Base-by-base conservation (phyloP, 257 asterid species). In the Solanum arcanum region DNA sequence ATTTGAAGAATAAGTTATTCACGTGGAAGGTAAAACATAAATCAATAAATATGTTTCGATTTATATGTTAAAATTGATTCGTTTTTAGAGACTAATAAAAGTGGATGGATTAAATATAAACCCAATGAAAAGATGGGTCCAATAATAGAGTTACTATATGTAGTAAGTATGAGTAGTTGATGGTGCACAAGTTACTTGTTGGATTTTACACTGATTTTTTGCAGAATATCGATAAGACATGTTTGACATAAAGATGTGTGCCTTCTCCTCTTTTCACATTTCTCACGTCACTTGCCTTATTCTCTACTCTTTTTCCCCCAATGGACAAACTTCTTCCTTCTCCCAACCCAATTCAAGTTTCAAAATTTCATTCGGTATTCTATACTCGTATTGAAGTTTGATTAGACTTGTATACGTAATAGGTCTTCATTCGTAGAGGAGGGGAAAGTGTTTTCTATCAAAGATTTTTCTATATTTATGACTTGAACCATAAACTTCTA, bases 191-290 rank as follows among this genome's bases (percentile, higher is more conserved):
- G 60, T 74, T 29, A 23, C 86, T 85, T 84, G 76, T 29, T 56
- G 66, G 18, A 33, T 42, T 37, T 74, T 6, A 31, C 11, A 23
- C 82, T 39, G 6, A 13, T 29, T 37, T 37, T 52, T 44, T 62
- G 21, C 76, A 52, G 16, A 77, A 81, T 37, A 85, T 84, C 83
- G 88, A 88, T 27, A 46, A 70, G 90, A 88, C 91, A 88, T 88
- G 89, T 87, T 88, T 52, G 75, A 27, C 86, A 31, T 83, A 49
- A 68, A 44, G 31, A 70, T 86, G 39, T 29, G 88, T 87, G 88
- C 89, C 68, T 80, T 18, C 27, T 18, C 42, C 69, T 23, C 29
- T 44, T 18, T 10, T 29, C 23, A 47, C 68, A 80, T 15, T 80
- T 78, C 27, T 80, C 31, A 59, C 75, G 16, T 72, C 77, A 74